Evolutionary conservation across 306 rosid genomes (phyloP).

Genomic region (Senna siamea): DNA sequence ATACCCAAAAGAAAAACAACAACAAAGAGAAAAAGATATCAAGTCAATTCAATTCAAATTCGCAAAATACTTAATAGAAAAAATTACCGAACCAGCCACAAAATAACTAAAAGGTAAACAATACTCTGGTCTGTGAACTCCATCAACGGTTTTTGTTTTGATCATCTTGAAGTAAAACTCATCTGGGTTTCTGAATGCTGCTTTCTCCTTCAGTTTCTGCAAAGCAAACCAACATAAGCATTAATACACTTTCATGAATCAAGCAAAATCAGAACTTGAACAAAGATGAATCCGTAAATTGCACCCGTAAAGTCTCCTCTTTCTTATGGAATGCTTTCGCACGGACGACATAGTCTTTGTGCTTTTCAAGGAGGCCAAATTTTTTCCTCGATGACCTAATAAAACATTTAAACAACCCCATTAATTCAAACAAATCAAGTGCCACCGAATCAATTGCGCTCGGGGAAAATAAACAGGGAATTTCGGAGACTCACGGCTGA

Average conservation of each 20-base stretch:
- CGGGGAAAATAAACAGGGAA: not conserved
- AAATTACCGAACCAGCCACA: conserved; percentile 10
- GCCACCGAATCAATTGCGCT: not conserved
- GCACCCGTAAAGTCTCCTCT: conserved; percentile 70
- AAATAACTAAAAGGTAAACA: conserved; percentile 1
- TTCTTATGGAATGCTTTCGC: conserved; percentile 74
- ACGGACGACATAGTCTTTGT: conserved; percentile 84
- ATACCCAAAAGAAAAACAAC: too few relatives aligned
- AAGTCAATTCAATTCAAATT: not conserved
- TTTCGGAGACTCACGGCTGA: conserved; percentile 64
- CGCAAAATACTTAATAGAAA: not conserved
- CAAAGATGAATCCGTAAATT: not conserved
- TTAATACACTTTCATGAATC: not conserved
- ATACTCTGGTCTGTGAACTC: conserved; percentile 71
- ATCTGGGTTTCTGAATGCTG: conserved; percentile 70
- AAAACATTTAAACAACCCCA: not conserved
- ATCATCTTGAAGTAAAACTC: conserved; percentile 87
- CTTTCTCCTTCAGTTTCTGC: conserved; percentile 82
- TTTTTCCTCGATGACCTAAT: conserved; percentile 65
- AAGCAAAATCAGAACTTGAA: not conserved
- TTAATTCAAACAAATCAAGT: not conserved
- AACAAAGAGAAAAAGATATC: not conserved
- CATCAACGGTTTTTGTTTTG: conserved; percentile 56
- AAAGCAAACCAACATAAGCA: conserved; percentile 7
- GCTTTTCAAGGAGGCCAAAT: conserved; percentile 85